Evolutionary conservation across 768 basidiomycete species (phyloP), one percentile per base, ranked within the genome.

Genomic region (Neoboletus magnificus): DNA sequence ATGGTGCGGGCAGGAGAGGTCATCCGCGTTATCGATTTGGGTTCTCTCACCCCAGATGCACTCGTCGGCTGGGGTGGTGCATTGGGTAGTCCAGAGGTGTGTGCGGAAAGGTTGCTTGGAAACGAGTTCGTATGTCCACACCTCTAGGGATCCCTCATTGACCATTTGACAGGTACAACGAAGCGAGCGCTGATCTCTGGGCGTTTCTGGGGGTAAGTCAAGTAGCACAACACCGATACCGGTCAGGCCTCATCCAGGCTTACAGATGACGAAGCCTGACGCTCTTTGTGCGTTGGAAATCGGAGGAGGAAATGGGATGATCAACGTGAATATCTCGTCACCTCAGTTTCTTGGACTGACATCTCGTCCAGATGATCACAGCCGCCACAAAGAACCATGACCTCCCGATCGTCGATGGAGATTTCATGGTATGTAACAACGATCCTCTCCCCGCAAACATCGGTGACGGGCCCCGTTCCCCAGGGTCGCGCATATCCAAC

Each of bases 1-100:
- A 73, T 83, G 56, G 67, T 85, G 1, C 74, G 83, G 5, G 70
- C 74, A 23, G 85, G 84, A 6, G 71, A 72, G 6, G 62, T 61
- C 5, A 73, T 82, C 46, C 73, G 75, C 18, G 75, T 83, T 11
- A 62, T 82, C 22, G 80, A 82, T 56, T 61, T 78, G 15, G 66
- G 70, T 11, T 71, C 74, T 40, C 67, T 84, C 8, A 36, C 68
- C 0, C 72, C 77, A 23, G 78, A 81, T 35, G 78, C 76, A 3
- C 37, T 76, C 22, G 64, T 78, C 23, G 69, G 72, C 16, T 74
- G 73, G 61, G 76, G 75, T 22, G 76, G 77, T 5, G 66, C 65
- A 10, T 71, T 82, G 71, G 77, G 79, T 1, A 77, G 77, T 36
- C 76, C 74, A 5, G 73, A 73, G 4, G 75, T 76, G 27, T 63